phyloP scores from a whole-genome alignment of 306 rosid genomes.

The Clitoria ternatea region DNA sequence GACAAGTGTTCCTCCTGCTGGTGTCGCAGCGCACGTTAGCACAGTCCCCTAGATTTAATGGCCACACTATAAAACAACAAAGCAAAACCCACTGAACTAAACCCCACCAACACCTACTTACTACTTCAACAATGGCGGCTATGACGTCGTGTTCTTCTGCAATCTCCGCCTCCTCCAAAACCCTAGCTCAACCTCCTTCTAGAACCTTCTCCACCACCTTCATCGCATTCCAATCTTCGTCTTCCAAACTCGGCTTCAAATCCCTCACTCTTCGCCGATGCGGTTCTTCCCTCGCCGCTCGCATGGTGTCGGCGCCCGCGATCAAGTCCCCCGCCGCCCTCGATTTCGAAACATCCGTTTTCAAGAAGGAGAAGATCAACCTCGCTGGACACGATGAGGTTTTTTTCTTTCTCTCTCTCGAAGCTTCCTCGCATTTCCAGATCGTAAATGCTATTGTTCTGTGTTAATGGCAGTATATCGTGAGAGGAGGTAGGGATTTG shows the following conservation, averaged over 20 bases:
- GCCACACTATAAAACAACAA: background rate
- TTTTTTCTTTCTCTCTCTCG: background rate
- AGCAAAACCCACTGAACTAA: background rate
- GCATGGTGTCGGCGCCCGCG: constrained; percentile 64
- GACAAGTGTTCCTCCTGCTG: too few relatives aligned
- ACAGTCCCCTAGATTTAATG: background rate
- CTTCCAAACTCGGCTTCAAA: constrained; percentile 30
- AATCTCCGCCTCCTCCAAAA: constrained; percentile 33
- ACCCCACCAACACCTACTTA: background rate
- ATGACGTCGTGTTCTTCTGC: constrained; percentile 24
- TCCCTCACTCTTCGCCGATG: constrained; percentile 30
- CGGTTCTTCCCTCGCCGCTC: constrained; percentile 50
- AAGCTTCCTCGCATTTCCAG: background rate
- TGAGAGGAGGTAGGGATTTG: constrained; percentile 89
- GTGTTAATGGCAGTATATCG: constrained; percentile 52
- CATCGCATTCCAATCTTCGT: constrained; percentile 37
- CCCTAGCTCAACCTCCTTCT: constrained; percentile 25
- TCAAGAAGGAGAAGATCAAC: constrained; percentile 82
- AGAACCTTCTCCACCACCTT: constrained; percentile 12
- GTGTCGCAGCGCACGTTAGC: constrained; percentile 2
- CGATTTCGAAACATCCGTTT: constrained; percentile 70
- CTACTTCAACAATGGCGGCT: constrained; percentile 40
- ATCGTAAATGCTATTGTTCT: background rate
- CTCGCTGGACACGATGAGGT: constrained; percentile 97
- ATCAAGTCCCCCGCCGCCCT: constrained; percentile 36